Conservation (phyloP, 306 rosid genomes). For the Nissolia schottii region DNA sequence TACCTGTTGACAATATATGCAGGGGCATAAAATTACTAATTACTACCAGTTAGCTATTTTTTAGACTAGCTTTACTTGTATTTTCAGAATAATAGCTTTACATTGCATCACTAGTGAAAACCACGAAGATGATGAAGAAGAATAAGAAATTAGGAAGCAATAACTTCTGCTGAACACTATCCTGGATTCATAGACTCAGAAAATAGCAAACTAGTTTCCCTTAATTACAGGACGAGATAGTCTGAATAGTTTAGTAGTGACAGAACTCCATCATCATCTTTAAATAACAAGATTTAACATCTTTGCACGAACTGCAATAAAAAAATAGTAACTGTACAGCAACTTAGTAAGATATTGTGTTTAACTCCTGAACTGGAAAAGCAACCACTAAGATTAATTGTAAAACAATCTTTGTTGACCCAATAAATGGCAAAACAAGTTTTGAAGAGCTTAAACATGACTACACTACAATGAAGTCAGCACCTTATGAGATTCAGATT, state of each 20-base stretch:
- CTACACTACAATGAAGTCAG: neutral
- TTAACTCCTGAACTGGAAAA: neutral
- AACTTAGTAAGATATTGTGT: neutral
- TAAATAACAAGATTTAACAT: neutral
- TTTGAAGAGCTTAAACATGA: neutral
- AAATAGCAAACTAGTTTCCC: neutral
- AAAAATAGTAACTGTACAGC: neutral
- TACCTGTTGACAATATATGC: conserved; percentile 40
- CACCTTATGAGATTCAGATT: neutral
- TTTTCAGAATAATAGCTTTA: conserved; percentile 2
- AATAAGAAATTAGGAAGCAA: conserved; percentile 1
- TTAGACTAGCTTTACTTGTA: neutral
- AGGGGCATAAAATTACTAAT: neutral
- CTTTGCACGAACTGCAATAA: conserved; percentile 1
- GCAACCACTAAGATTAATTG: neutral
- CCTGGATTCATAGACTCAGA: neutral
- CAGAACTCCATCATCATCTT: no score
- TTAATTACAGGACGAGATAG: neutral
- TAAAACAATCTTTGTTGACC: neutral
- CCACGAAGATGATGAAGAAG: neutral
- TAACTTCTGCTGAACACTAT: neutral
- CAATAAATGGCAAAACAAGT: neutral
- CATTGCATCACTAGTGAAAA: neutral
- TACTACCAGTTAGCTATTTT: neutral
- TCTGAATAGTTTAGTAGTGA: no score